Percentiles rank a stretch among this genome's conserved stretches.
phyloP scores from a whole-genome alignment of 129 eudicot genomes.

The Heracleum sosnowskyi region DNA sequence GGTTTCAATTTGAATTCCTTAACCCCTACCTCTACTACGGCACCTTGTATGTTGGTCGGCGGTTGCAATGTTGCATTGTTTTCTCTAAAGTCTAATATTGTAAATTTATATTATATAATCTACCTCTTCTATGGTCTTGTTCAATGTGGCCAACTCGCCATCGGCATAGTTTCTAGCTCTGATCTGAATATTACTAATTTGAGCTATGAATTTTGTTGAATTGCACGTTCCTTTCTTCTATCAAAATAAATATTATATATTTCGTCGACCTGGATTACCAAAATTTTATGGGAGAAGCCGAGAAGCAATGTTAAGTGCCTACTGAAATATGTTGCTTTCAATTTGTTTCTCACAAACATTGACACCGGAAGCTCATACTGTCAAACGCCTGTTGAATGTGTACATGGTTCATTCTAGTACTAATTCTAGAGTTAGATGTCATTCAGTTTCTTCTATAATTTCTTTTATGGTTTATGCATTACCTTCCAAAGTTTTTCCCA shows the following conservation, averaged over 20 bases:
- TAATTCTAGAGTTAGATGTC: background rate
- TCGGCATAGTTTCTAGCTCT: background rate
- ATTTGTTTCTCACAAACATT: background rate
- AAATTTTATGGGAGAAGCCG: background rate
- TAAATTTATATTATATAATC: no score
- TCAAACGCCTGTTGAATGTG: background rate
- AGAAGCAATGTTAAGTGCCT: background rate
- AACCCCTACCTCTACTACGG: no score
- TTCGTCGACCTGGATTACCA: background rate
- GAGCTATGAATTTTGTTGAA: background rate
- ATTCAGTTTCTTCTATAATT: background rate
- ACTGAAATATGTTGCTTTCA: background rate
- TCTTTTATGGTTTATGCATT: background rate
- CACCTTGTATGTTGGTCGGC: no score
- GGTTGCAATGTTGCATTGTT: no score
- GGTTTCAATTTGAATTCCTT: no score
- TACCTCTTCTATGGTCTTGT: no score
- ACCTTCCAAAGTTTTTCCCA: background rate
- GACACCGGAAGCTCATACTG: background rate
- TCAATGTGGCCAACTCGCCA: no score
- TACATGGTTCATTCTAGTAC: no score
- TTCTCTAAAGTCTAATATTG: no score
- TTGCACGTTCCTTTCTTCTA: no score
- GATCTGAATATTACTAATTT: background rate
- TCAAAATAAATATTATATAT: no score